Evolutionary conservation across 2,329 filamentous ascomycete species (phyloP), one percentile per base, ranked within the genome.

Genomic region (Apiospora sp.): DNA sequence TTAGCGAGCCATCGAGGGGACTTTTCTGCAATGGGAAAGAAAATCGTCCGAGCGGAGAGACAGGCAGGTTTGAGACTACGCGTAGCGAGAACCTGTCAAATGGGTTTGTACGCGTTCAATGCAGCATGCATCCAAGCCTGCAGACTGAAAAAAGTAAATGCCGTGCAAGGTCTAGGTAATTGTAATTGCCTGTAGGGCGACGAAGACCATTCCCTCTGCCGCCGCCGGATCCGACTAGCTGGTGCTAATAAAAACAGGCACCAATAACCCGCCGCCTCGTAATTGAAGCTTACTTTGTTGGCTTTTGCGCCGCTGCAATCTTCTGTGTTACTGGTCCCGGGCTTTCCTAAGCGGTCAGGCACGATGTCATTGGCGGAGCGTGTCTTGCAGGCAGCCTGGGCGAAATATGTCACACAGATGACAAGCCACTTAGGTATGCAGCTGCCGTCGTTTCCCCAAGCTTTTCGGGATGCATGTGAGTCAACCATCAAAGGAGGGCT

Each of bases 301-400:
- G 24, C 49, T 61, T 34, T 61, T 61, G 7, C 27, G 51, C 51
- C 51, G 51, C 14, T 34, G 51, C 27, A 30, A 16, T 5, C 14
- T 12, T 12, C 34, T 37, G 58, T 64, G 34, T 41, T 64, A 64
- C 58, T 22, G 19, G 19, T 41, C 41, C 58, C 19, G 58, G 58
- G 58, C 58, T 64, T 8, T 64, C 6, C 58, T 10, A 64, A 64
- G 58, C 34, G 19, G 58, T 64, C 58, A 64, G 34, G 41, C 34
- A 41, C 34, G 3, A 64, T 14, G 16, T 12, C 10, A 64, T 41
- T 64, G 30, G 58, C 34, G 19, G 27, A 34, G 30, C 22, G 6
- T 49, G 54, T 61, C 54, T 61, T 30, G 54, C 30, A 37, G 30
- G 6, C 4, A 37, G 19, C 27, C 54, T n/a, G 54, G 16, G 30